These are phyloP conservation scores for Onygenales sp. DNA, from an alignment of 2,329 filamentous ascomycete genomes.

Conservation along the genomic window DNA sequence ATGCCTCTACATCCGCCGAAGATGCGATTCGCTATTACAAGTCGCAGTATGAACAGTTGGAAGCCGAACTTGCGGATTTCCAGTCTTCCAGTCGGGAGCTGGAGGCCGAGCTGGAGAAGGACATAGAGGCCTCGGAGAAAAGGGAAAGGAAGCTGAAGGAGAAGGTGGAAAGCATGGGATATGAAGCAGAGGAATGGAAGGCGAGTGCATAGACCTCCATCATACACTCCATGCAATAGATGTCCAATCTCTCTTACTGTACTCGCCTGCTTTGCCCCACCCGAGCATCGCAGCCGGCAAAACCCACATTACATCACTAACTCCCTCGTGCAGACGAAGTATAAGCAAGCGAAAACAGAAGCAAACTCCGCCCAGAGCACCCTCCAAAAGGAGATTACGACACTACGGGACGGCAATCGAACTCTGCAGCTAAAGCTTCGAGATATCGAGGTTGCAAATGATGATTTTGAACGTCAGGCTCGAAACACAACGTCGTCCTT, in stretches of 20 bases:
- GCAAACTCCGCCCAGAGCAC: constrained; percentile 72
- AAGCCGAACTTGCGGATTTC: constrained; percentile 86
- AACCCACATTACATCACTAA: background rate
- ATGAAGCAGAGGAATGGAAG: constrained; percentile 98
- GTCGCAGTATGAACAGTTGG: constrained; percentile 83
- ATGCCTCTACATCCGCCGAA: constrained; percentile 39
- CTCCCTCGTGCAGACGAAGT: constrained; percentile 60
- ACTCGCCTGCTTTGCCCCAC: background rate
- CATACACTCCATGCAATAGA: background rate
- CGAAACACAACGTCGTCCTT: constrained; percentile 91
- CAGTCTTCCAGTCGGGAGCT: constrained; percentile 88
- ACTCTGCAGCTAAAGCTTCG: constrained; percentile 73
- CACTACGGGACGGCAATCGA: constrained; percentile 73
- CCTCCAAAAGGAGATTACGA: constrained; percentile 93
- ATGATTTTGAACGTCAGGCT: constrained; percentile 95
- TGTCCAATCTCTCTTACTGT: too few relatives aligned
- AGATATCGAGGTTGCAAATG: constrained; percentile 95
- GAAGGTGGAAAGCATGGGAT: constrained; percentile 73
- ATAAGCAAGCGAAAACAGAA: constrained; percentile 88
- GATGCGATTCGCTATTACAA: constrained; percentile 93
- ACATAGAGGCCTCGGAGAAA: constrained; percentile 91
- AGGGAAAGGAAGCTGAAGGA: constrained; percentile 76
- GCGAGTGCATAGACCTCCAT: constrained; percentile 41
- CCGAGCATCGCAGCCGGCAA: background rate
- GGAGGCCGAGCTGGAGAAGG: constrained; percentile 89